phyloP scores from a whole-genome alignment of 306 rosid genomes.

The Potentilla sterilis region DNA sequence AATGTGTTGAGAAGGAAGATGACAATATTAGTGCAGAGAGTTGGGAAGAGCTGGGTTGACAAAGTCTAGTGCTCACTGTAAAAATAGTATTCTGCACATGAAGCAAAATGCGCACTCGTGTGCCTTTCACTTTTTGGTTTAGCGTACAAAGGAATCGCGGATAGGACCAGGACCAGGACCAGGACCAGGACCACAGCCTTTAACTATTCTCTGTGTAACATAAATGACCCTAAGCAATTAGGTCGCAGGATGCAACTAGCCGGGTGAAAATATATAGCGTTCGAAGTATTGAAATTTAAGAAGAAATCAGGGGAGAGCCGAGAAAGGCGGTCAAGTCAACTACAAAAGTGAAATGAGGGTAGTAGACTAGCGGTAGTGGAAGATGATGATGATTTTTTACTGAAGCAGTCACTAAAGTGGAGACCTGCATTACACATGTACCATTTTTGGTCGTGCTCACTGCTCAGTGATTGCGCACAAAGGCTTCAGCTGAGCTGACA shows the following conservation, averaged over 20 bases:
- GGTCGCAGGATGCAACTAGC: no score
- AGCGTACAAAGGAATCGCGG: background rate
- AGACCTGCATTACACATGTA: background rate
- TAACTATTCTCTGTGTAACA: background rate
- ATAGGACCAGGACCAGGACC: no score
- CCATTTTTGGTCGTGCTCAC: background rate
- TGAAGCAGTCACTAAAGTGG: background rate
- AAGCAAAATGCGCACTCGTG: background rate
- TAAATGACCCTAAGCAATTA: background rate
- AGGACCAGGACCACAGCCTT: conserved; percentile 5
- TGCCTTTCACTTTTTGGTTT: background rate
- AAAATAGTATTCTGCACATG: background rate
- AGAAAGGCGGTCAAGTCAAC: background rate
- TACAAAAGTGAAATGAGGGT: background rate
- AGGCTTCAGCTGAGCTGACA: background rate
- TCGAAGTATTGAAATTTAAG: accelerated
- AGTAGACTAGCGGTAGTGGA: background rate
- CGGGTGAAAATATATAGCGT: no score
- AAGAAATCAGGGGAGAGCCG: accelerated
- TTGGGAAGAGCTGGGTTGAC: conserved; percentile 3
- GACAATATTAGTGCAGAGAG: background rate
- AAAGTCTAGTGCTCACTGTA: background rate
- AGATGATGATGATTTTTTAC: background rate
- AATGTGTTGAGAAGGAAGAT: background rate
- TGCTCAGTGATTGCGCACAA: background rate